Evolutionary conservation across 176 grass and related monocot species (phyloP).

Genomic region (Cenchrus fungigraminus): DNA sequence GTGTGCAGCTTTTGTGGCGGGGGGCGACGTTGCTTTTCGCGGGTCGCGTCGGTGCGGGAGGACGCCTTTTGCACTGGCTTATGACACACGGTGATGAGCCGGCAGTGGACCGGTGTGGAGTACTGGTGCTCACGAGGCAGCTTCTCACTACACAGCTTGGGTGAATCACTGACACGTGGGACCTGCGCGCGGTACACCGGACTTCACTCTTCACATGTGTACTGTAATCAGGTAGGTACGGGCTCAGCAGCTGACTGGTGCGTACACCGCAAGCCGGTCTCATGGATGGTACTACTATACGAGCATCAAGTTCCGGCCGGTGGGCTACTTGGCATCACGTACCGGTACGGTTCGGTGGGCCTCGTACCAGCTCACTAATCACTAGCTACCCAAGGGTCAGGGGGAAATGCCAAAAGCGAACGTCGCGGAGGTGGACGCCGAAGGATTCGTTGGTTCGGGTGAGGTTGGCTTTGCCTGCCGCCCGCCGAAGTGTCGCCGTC

Average conservation of each 20-base stretch:
- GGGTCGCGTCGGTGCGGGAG: conserved; percentile 24
- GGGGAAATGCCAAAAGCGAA: not conserved
- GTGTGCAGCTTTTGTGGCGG: not conserved
- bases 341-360: not conserved
- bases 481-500: not conserved
- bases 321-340: not conserved
- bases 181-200: too few relatives aligned
- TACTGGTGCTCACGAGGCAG: not conserved
- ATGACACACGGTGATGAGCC: not conserved
- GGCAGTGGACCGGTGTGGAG: not conserved
- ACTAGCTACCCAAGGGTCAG: too few relatives aligned
- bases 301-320: not conserved
- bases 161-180: not conserved
- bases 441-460: not conserved
- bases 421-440: not conserved
- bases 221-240: too few relatives aligned
- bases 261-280: not conserved
- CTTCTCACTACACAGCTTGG: not conserved
- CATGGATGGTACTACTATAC: too few relatives aligned
- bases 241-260: not conserved
- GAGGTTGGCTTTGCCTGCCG: not conserved
- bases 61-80: conserved; percentile 23
- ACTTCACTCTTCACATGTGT: too few relatives aligned
- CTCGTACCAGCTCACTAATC: too few relatives aligned
- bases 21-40: conserved; percentile 8